phyloP scores from a whole-genome alignment of 2,329 filamentous ascomycete genomes.

The Sphaerostilbella broomeana region DNA sequence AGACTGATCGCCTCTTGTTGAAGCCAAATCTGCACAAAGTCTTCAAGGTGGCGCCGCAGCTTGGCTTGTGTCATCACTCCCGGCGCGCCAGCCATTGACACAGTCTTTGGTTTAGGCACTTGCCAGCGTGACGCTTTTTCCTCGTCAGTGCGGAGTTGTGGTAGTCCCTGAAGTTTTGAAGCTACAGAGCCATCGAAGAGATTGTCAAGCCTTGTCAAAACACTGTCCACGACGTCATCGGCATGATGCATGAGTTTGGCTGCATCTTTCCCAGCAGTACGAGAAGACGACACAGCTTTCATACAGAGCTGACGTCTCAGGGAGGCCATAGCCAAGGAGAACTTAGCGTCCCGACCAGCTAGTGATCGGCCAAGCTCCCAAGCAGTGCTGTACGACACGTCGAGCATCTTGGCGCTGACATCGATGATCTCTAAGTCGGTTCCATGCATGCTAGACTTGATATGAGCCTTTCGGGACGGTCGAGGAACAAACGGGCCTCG shows the following conservation, averaged over 20 bases:
- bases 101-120: not conserved
- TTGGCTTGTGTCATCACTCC: not conserved
- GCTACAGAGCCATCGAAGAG: not conserved
- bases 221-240: not conserved
- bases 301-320: not conserved
- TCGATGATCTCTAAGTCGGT: not conserved
- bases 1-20: not conserved
- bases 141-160: not conserved
- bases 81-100: not conserved
- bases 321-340: not conserved
- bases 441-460: not conserved
- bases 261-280: not conserved
- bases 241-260: not conserved
- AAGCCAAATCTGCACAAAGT: not conserved
- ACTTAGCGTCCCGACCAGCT: not conserved
- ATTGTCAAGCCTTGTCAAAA: not conserved
- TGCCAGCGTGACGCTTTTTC: not conserved
- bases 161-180: not conserved
- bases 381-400: not conserved
- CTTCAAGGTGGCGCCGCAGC: not conserved
- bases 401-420: not conserved
- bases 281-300: not conserved
- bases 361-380: not conserved
- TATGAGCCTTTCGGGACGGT: not conserved
- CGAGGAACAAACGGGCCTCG: not conserved